A percentile compares a stretch with the other conserved stretches of the same genome.
Evolutionary conservation across 2,329 filamentous ascomycete species (phyloP).

Genomic region (Colletotrichum graminicola): DNA sequence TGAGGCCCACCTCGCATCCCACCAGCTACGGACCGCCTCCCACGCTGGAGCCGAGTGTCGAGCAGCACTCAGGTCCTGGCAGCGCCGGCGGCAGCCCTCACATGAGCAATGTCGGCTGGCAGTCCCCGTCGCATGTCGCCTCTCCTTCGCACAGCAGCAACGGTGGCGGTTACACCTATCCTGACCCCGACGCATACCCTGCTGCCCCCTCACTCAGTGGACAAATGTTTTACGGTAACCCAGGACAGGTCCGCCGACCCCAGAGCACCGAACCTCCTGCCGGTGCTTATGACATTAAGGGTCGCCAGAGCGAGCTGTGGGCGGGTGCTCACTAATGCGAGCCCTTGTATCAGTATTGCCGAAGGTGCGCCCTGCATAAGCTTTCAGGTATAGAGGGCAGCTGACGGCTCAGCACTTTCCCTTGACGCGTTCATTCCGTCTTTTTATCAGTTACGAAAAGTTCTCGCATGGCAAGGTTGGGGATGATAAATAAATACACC

Average conservation of each 20-base stretch:
- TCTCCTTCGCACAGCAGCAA: conserved; percentile 75
- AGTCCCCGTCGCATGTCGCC: conserved; percentile 81
- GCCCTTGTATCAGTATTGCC: not conserved
- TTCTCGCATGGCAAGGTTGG: conserved; percentile 41
- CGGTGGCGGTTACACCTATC: conserved; percentile 77
- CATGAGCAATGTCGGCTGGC: conserved; percentile 85
- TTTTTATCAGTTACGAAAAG: conserved; percentile 29
- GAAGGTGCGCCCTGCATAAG: not conserved
- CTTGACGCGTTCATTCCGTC: conserved; percentile 9
- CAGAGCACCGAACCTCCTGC: conserved; percentile 77
- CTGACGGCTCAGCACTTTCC: conserved; percentile 1
- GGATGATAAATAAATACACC: conserved; percentile 43
- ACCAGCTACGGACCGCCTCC: conserved; percentile 84
- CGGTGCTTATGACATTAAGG: conserved; percentile 73
- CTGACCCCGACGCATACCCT: conserved; percentile 82
- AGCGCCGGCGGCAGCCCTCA: conserved; percentile 90
- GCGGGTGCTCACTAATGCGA: conserved; percentile 58
- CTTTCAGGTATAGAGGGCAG: not conserved
- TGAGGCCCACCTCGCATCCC: conserved; percentile 87
- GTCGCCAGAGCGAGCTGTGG: conserved; percentile 68
- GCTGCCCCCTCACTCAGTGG: conserved; percentile 68
- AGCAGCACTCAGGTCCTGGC: conserved; percentile 74
- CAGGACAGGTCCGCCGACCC: conserved; percentile 74
- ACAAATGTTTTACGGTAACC: conserved; percentile 80
- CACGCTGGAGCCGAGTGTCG: conserved; percentile 86